A percentile compares a stretch with the other conserved stretches of the same genome.
These are phyloP conservation scores for Pneumocystis murina DNA, from an alignment of 1,139 yeast genomes.

Conservation along the genomic window DNA sequence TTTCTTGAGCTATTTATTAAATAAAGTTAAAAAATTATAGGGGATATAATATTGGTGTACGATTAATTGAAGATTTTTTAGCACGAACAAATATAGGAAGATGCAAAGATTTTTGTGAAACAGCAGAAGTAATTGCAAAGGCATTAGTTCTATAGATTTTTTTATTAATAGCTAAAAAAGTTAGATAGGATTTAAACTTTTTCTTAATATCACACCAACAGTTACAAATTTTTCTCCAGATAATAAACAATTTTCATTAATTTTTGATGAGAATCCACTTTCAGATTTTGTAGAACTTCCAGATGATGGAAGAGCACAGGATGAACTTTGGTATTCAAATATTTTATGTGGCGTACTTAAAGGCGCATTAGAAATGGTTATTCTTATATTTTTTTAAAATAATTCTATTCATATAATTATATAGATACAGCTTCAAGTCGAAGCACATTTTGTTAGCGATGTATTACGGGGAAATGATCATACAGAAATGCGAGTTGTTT, in stretches of 20 bases:
- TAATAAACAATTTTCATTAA: conserved; percentile 55
- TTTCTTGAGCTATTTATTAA: background rate
- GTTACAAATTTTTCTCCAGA: conserved; percentile 68
- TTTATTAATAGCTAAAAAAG: background rate
- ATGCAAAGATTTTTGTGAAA: conserved; percentile 65
- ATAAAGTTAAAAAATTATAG: background rate
- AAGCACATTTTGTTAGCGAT: conserved; percentile 66
- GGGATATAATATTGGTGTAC: conserved; percentile 83
- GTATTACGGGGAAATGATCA: conserved; percentile 65
- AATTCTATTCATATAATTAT: background rate
- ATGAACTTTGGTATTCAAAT: conserved; percentile 84
- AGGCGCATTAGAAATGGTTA: conserved; percentile 82
- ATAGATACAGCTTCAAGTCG: conserved; percentile 66
- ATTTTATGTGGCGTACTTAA: conserved; percentile 76
- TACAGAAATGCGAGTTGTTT: conserved; percentile 64
- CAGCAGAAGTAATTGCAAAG: conserved; percentile 73
- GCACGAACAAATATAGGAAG: conserved; percentile 76
- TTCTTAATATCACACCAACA: conserved; percentile 65
- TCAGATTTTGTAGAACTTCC: conserved; percentile 94
- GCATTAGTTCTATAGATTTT: conserved; percentile 7
- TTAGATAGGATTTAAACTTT: conserved; percentile 73
- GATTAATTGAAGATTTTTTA: conserved; percentile 83
- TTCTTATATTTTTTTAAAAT: background rate
- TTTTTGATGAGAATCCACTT: conserved; percentile 73
- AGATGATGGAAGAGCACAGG: conserved; percentile 49